Base-by-base conservation (phyloP, 2,329 filamentous ascomycete species). In the Fusarium pseudocircinatum region DNA sequence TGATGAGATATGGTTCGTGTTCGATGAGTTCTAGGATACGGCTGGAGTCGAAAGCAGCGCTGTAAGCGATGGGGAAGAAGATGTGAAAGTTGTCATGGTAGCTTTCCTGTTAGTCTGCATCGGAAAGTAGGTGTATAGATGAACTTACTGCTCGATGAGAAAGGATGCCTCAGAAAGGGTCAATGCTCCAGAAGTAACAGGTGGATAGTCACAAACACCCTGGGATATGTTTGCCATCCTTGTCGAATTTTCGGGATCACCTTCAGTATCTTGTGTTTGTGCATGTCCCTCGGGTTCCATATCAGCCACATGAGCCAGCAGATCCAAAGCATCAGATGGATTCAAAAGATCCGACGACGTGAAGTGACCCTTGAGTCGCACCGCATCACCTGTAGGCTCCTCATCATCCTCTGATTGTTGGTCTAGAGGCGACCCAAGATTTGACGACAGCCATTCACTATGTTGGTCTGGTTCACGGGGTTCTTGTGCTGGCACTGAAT, bases 51-150 rank as follows among this genome's bases (percentile, higher is more conserved):
- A 92, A 88, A 47, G 90, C 88, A 70, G 87, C 86, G 42, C 85
- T 84, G 15, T 91, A 89, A 0, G 92, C 91, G 32, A 94, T 83
- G 1, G 92, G 92, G 63, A 93, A 92, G 81, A 91, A 93, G 1
- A 90, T 89, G 75, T 94, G 91, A 73, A 92, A 93, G 69, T 90
- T 86, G 64, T 90, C 84, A 62, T 88, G 89, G 74, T 92, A 93
- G 34, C 90, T 89, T 43, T 22, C 18, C 26, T 2, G 15, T 67
- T 6, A 67, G 43, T 13, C 10, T 22, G 8, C 6, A 32, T 49
- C 1, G n/a, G 28, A 13, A 12, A 24, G n/a, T 18, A 12, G 16
- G n/a, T 16, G 9, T 5, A 0, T 26, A 4, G 6, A 28, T 26
- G 15, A 26, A 61, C 77, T 66, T 50, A 80, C 79, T 76, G 74